Base-by-base conservation (phyloP, 2,329 filamentous ascomycete species). In the Pyrenophora graminea region DNA sequence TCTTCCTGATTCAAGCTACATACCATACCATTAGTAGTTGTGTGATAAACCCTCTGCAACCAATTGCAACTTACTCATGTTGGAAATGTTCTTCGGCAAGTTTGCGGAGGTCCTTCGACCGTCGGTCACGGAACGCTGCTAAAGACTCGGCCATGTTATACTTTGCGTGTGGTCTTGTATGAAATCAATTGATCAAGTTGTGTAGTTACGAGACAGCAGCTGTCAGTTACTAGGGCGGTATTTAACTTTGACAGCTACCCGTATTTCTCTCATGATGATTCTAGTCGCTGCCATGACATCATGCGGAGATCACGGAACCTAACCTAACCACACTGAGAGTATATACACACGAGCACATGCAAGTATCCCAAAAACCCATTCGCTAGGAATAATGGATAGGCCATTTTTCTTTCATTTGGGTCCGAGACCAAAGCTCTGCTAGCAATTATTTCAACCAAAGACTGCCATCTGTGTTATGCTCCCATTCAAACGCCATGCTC, bases 1-100 rank as follows among this genome's bases (percentile, higher is more conserved):
- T 89, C 86, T 21, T 78, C 76, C 41, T 80, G 72, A n/a, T 74
- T 75, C 32, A 85, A 76, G 60, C 69, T 72, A 18, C 12, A 1
- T 0, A 27, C 10, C 12, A 1, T 0, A 27, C 10, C 4, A 13
- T 66, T 38, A 62, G 57, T 9, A 12, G 27, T 12, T 30, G 27
- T 9, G 27, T 5, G 25, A 27, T 13, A 30, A 30, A 4, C 1
- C 4, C 10, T 13, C 27, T 10, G 27, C 10, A 30, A 30, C 6
- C 27, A 30, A 30, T 12, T 13, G 8, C 27, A 30, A 46, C 58
- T n/a, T 60, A 70, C 68, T 71, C 68, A 59, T 71, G 67, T 39
- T 70, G 63, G 8, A 71, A 45, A 36, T 71, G 68, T 39, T 70
- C 62, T 41, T 71, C 68, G 4, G 68, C 67, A 3, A 71, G 61